Percentiles rank a stretch among this genome's conserved stretches.
Conservation (phyloP, 345 rosid species). For the Toxicodendron radicans region DNA sequence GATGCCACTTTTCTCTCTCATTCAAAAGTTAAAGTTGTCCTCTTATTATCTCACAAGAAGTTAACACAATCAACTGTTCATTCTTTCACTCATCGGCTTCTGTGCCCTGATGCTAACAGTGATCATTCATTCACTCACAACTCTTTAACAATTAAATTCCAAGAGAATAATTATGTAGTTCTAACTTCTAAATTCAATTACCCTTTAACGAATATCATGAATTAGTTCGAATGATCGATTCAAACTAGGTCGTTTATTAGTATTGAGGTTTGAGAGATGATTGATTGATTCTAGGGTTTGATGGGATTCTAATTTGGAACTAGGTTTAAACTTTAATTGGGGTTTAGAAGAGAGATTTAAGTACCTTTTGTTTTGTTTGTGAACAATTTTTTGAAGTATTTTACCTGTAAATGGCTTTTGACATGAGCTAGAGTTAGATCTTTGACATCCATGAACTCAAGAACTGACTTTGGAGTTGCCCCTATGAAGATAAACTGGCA, state of each 20-base stretch:
- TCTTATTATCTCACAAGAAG: slow-evolving; percentile 17
- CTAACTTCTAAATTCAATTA: too few relatives aligned
- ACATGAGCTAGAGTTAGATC: slow-evolving; percentile 83
- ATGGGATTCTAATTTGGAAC: too few relatives aligned
- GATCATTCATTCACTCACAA: not conserved
- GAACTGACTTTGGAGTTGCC: slow-evolving; percentile 82
- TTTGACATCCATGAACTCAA: slow-evolving; percentile 77
- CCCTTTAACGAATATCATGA: too few relatives aligned
- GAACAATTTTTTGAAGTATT: not conserved
- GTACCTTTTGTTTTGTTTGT: too few relatives aligned
- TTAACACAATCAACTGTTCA: slow-evolving; percentile 30
- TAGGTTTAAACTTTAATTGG: too few relatives aligned
- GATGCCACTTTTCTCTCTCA: slow-evolving; percentile 43
- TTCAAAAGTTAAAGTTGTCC: slow-evolving; percentile 40
- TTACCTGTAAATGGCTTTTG: slow-evolving; percentile 85
- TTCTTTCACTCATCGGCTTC: slow-evolving; percentile 38
- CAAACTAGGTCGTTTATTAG: too few relatives aligned
- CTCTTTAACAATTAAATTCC: too few relatives aligned
- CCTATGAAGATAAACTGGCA: slow-evolving; percentile 30
- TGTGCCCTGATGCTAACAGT: slow-evolving; percentile 35
- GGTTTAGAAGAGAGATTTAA: too few relatives aligned
- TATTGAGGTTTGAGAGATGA: not conserved
- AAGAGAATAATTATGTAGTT: too few relatives aligned
- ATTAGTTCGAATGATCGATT: too few relatives aligned
- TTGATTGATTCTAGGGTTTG: too few relatives aligned